phyloP scores from a whole-genome alignment of 805 yeast species.

The Myxozyma neglecta region DNA sequence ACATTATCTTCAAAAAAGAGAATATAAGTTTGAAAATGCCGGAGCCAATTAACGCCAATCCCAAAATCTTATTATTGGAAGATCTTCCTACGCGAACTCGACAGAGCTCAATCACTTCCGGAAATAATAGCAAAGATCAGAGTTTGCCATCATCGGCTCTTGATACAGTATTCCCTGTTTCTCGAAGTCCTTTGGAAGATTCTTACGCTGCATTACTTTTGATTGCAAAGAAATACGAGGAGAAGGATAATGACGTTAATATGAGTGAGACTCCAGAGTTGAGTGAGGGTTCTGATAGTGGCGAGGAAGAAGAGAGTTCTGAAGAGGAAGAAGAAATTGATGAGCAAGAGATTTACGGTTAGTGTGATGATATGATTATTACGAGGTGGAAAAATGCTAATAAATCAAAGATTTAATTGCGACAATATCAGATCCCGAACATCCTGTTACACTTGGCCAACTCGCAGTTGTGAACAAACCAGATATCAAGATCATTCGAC shows the following conservation, averaged over 20 bases:
- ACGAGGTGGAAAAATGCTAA: neutral
- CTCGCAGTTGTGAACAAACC: constrained; percentile 84
- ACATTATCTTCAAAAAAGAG: neutral
- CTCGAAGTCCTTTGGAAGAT: neutral
- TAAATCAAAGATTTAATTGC: constrained; percentile 59
- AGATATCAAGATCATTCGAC: constrained; percentile 71
- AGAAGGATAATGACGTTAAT: constrained; percentile 34
- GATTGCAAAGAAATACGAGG: constrained; percentile 31
- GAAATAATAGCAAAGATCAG: neutral
- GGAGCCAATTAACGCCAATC: constrained; percentile 89
- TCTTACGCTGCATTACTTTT: constrained; percentile 28
- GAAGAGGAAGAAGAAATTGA: constrained; percentile 65
- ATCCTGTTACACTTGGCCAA: constrained; percentile 92
- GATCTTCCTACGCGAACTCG: constrained; percentile 67
- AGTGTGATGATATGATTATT: neutral
- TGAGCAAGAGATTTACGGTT: constrained; percentile 78
- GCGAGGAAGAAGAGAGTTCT: constrained; percentile 28
- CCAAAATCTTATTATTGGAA: constrained; percentile 73
- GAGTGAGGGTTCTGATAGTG: constrained; percentile 28
- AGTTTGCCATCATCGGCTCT: constrained; percentile 21
- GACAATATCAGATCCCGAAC: constrained; percentile 93
- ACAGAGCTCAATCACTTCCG: constrained; percentile 9
- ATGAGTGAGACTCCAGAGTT: constrained; percentile 16
- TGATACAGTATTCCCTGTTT: constrained; percentile 18
- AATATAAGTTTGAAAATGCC: constrained; percentile 48